phyloP scores from a whole-genome alignment of 768 basidiomycete genomes.

The Suillus hirtellus region DNA sequence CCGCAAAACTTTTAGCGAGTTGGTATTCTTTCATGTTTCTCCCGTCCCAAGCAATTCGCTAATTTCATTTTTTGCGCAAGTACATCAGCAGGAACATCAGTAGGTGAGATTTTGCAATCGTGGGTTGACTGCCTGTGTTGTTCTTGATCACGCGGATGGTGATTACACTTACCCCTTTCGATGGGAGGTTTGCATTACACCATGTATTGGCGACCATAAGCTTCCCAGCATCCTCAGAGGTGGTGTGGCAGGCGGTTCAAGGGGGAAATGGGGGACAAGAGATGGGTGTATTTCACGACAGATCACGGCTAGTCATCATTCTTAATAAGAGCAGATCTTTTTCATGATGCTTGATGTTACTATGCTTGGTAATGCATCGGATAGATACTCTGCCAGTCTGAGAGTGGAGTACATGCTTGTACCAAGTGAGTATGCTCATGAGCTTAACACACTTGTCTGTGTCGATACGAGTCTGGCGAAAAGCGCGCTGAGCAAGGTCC shows the following conservation, averaged over 20 bases:
- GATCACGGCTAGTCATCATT: background rate
- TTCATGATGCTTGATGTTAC: background rate
- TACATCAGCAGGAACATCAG: slow-evolving; percentile 47
- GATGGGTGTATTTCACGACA: background rate
- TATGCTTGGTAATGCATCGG: background rate
- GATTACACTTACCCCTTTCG: slow-evolving; percentile 58
- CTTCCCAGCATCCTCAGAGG: slow-evolving; percentile 77
- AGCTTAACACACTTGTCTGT: background rate
- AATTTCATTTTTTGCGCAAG: background rate
- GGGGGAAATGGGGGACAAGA: slow-evolving; percentile 45
- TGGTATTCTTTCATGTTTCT: background rate
- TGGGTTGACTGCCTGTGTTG: slow-evolving; percentile 27
- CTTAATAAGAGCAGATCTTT: background rate
- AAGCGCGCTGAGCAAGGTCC: background rate
- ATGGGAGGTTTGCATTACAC: slow-evolving; percentile 67
- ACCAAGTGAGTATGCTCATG: background rate
- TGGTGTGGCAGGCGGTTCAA: slow-evolving; percentile 48
- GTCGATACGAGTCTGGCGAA: background rate
- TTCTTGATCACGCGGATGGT: slow-evolving; percentile 70
- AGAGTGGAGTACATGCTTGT: background rate
- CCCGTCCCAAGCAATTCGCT: no score
- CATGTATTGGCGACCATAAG: slow-evolving; percentile 51
- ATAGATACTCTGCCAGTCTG: background rate
- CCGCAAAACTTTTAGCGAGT: background rate
- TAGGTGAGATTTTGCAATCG: background rate